These are phyloP conservation scores for Plectosphaerella sp. DNA, from an alignment of 2,329 filamentous ascomycete species.

Conservation along the genomic window DNA sequence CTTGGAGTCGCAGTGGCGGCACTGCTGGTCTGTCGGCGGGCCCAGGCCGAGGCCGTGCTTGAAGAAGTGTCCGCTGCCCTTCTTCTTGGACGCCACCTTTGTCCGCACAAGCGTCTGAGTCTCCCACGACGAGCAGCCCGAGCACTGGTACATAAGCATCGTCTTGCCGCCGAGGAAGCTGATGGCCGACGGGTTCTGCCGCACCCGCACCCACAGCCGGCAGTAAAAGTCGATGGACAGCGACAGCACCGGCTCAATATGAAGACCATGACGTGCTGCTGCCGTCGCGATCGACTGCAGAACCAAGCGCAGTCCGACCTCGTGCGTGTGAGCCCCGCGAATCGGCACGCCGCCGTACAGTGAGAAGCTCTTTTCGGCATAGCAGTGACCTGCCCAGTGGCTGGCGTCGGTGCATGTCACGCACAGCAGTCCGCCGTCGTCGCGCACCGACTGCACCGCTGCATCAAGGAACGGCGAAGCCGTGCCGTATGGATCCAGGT, in stretches of 20 bases:
- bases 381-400: conserved; percentile 91
- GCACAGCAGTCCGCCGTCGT: conserved; percentile 85
- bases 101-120: conserved; percentile 75
- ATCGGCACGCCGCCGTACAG: conserved; percentile 88
- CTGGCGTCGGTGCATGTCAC: conserved; percentile 96
- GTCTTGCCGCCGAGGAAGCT: conserved; percentile 89
- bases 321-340: conserved; percentile 82
- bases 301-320: conserved; percentile 83
- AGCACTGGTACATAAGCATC: conserved; percentile 91
- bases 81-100: conserved; percentile 63
- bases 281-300: conserved; percentile 75
- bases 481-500: conserved; percentile 93
- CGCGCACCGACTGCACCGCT: conserved; percentile 76
- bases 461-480: conserved; percentile 90
- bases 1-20: conserved; percentile 79
- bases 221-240: conserved; percentile 96
- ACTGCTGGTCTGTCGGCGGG: conserved; percentile 61
- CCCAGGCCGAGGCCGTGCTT: conserved; percentile 74
- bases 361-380: conserved; percentile 88
- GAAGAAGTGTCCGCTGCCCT: conserved; percentile 63
- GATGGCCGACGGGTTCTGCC: conserved; percentile 75
- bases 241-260: conserved; percentile 86
- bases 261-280: conserved; percentile 78
- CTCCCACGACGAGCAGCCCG: conserved; percentile 90
- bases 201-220: conserved; percentile 80